These are phyloP conservation scores for Rhizophora apiculata DNA, from an alignment of 345 rosid species.

Conservation along the genomic window DNA sequence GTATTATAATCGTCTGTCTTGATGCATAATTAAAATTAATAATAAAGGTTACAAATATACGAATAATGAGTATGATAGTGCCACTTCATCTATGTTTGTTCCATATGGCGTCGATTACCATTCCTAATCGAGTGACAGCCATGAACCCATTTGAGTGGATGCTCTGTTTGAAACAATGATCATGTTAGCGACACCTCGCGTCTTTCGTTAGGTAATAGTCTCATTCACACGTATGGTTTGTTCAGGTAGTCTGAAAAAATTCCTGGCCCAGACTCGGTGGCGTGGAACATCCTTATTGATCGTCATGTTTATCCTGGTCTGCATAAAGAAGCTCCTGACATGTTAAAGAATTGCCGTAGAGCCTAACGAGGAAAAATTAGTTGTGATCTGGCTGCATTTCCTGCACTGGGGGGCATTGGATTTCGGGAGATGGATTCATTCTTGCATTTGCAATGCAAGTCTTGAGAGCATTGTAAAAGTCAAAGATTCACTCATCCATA, in stretches of 20 bases:
- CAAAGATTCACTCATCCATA: slow-evolving; percentile 35
- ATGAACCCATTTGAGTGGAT: no score
- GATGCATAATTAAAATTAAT: no score
- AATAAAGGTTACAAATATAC: no score
- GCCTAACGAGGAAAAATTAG: slow-evolving; percentile 43
- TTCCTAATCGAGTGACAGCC: no score
- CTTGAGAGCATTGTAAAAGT: slow-evolving; percentile 16
- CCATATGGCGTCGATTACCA: no score
- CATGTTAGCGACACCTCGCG: background rate
- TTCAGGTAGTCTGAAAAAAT: slow-evolving; percentile 40
- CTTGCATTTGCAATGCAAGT: slow-evolving; percentile 5
- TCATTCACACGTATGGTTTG: slow-evolving; percentile 38
- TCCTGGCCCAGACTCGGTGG: slow-evolving; percentile 28
- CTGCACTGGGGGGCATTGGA: slow-evolving; percentile 35
- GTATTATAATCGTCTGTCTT: no score
- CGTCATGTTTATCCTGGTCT: slow-evolving; percentile 24
- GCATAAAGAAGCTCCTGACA: slow-evolving; percentile 24
- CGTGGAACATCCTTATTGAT: slow-evolving; percentile 37
- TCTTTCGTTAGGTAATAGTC: slow-evolving; percentile 37
- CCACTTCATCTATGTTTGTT: no score
- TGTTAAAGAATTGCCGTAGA: slow-evolving; percentile 20
- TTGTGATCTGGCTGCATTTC: slow-evolving; percentile 34
- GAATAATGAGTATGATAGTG: no score
- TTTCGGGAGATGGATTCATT: slow-evolving; percentile 39
- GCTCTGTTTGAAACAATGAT: no score